Evolutionary conservation across 108 stramenopile genomes (phyloP).

Genomic region (Parietichytrium sp.): DNA sequence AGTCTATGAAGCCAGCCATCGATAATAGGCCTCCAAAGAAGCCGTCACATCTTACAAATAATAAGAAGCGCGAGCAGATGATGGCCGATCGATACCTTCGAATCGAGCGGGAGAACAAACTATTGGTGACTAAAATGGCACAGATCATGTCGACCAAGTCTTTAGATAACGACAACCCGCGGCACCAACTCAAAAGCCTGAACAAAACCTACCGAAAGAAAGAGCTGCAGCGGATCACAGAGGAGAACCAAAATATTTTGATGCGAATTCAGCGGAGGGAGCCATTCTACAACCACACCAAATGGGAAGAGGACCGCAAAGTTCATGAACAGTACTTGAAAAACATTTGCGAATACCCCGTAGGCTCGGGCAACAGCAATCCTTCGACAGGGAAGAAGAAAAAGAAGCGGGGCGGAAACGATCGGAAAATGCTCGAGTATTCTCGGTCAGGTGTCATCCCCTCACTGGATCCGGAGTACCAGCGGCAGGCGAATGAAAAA

Average conservation of each 20-base stretch:
- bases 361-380: not conserved
- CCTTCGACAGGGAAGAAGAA: not conserved
- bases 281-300: slow-evolving; percentile 72
- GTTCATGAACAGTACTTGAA: slow-evolving; percentile 64
- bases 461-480: slow-evolving; percentile 17
- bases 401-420: not conserved
- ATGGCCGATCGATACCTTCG: slow-evolving; percentile 66
- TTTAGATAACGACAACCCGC: slow-evolving; percentile 64
- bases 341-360: slow-evolving; percentile 70
- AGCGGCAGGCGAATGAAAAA: slow-evolving; percentile 7
- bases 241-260: slow-evolving; percentile 69
- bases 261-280: slow-evolving; percentile 61
- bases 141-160: slow-evolving; percentile 67
- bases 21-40: slow-evolving; percentile 71
- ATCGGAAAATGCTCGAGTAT: not conserved
- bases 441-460: slow-evolving; percentile 16
- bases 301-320: slow-evolving; percentile 75
- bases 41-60: slow-evolving; percentile 65
- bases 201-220: slow-evolving; percentile 67
- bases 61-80: slow-evolving; percentile 76
- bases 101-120: slow-evolving; percentile 80
- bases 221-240: slow-evolving; percentile 75
- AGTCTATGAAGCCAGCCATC: slow-evolving; percentile 75
- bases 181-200: slow-evolving; percentile 57
- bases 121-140: slow-evolving; percentile 78